A percentile compares a stretch with the other conserved stretches of the same genome.
These are phyloP conservation scores for Moesziomyces globuligerus DNA, from an alignment of 1,284 basidiomycete species.

Conservation along the genomic window DNA sequence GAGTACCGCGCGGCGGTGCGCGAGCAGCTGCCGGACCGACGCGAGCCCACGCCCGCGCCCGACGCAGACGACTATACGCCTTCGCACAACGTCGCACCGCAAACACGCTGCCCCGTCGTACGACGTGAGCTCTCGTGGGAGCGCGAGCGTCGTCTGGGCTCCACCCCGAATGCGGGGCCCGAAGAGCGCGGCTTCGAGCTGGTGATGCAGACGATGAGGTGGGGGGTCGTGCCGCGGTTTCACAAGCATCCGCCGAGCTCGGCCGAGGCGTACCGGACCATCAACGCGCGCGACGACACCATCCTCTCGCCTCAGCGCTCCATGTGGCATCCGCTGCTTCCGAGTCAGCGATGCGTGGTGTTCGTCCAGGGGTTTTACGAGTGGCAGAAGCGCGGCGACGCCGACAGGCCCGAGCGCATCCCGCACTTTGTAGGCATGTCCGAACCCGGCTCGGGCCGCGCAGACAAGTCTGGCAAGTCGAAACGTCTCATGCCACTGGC, in stretches of 20 bases:
- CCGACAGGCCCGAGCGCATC: slow-evolving; percentile 40
- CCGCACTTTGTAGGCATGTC: slow-evolving; percentile 87
- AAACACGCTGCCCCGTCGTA: slow-evolving; percentile 51
- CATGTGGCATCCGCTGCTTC: slow-evolving; percentile 44
- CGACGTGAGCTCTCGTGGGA: slow-evolving; percentile 46
- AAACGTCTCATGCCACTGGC: slow-evolving; percentile 83
- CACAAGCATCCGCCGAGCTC: slow-evolving; percentile 76
- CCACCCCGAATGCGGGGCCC: slow-evolving; percentile 8
- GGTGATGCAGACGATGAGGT: slow-evolving; percentile 72
- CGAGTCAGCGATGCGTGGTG: slow-evolving; percentile 58
- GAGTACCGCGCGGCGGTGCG: slow-evolving; percentile 41
- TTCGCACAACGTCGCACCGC: slow-evolving; percentile 61
- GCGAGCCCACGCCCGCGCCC: slow-evolving; percentile 7
- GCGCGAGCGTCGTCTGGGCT: slow-evolving; percentile 20
- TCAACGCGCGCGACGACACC: slow-evolving; percentile 87
- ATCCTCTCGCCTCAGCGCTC: slow-evolving; percentile 70
- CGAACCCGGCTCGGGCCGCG: slow-evolving; percentile 69
- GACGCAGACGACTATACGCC: slow-evolving; percentile 52
- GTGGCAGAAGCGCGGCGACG: slow-evolving; percentile 46
- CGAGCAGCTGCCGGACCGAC: slow-evolving; percentile 25
- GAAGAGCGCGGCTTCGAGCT: slow-evolving; percentile 18
- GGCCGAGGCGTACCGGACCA: slow-evolving; percentile 77
- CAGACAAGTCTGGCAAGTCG: slow-evolving; percentile 75
- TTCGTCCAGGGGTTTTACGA: slow-evolving; percentile 66
- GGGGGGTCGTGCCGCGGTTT: slow-evolving; percentile 89